These are phyloP conservation scores for Chalaropsis thielavioides DNA, from an alignment of 2,329 filamentous ascomycete genomes.

Conservation along the genomic window DNA sequence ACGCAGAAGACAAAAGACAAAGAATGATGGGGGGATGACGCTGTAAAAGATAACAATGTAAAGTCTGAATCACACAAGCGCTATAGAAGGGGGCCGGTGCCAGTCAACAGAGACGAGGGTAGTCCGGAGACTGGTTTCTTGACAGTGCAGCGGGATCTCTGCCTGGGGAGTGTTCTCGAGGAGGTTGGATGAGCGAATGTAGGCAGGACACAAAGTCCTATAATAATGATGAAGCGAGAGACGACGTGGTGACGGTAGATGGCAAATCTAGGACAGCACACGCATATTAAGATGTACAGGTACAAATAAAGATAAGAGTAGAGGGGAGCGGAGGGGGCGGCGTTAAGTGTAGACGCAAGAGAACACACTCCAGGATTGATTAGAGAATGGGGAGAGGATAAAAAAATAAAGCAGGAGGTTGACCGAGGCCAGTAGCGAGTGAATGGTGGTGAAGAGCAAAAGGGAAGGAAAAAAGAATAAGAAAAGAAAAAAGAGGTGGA, in stretches of 20 bases:
- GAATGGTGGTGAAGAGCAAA: constrained; percentile 9
- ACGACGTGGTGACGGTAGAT: background rate
- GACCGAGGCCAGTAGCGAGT: constrained; percentile 14
- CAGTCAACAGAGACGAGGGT: background rate
- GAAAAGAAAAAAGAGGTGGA: constrained; percentile 14
- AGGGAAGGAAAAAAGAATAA: constrained; percentile 7
- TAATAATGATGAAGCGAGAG: constrained; percentile 1
- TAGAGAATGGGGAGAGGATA: background rate
- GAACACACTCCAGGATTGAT: background rate
- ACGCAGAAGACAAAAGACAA: background rate
- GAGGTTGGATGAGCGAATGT: background rate
- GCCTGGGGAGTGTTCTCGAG: too few species aligned
- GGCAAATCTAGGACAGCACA: background rate
- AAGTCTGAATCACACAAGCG: background rate
- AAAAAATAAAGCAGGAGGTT: constrained; percentile 6
- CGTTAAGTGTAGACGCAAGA: background rate
- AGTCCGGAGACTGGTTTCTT: background rate
- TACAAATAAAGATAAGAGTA: background rate
- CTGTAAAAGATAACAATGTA: background rate
- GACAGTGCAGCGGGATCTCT: background rate
- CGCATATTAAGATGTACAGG: constrained; percentile 4
- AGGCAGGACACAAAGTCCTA: background rate
- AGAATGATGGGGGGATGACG: background rate
- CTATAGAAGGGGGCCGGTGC: background rate
- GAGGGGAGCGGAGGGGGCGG: background rate